Evolutionary conservation across 192 early-diverging fungal species (phyloP), one percentile per base, ranked within the genome.

Genomic region (Umbelopsis sp.): DNA sequence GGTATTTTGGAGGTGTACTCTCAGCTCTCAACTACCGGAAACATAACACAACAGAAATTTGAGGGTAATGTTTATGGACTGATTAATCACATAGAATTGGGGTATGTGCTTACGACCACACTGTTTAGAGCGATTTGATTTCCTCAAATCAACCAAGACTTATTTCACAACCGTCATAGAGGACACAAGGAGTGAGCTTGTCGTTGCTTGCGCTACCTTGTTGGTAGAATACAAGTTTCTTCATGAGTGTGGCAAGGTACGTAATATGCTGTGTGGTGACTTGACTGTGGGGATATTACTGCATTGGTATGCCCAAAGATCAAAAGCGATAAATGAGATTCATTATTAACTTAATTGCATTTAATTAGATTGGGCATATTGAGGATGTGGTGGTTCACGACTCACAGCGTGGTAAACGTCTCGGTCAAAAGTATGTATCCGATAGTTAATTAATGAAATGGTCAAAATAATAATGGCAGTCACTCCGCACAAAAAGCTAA

Each of bases 141-240:
- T 88, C 50, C 85, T 98, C 84, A 87, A 90, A 69, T 81, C 83
- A 12, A 82, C 86, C 27, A 84, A 90, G 5, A 74, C 75, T 30
- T 91, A 91, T 77, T 91, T 91, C 79, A 82, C 92, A 25, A 84
- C 92, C n/a, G 96, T 96, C 9, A 92, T 98, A 70, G 95, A 97
- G 71, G 86, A 92, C 33, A 51, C 82, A 27, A 77, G 74, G 47
- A 81, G 75, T 21, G 53, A 71, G 25, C 78, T 82, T 1, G 87
- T 97, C 37, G 93, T 95, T 16, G 97, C 92, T 4, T 87, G 91
- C 22, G 97, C 93, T 27, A 94, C 94, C 11, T 82, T 98, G 64
- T 51, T 98, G 27, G 88, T 94, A 23, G 97, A 98, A 78, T 89
- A 92, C 74, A 98, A 98, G 85, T 94, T 98, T 55, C 77, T 96